Evolutionary conservation across 2,329 filamentous ascomycete genomes (phyloP), one percentile per base, ranked within the genome.

Genomic region (Scytalidium sp.): DNA sequence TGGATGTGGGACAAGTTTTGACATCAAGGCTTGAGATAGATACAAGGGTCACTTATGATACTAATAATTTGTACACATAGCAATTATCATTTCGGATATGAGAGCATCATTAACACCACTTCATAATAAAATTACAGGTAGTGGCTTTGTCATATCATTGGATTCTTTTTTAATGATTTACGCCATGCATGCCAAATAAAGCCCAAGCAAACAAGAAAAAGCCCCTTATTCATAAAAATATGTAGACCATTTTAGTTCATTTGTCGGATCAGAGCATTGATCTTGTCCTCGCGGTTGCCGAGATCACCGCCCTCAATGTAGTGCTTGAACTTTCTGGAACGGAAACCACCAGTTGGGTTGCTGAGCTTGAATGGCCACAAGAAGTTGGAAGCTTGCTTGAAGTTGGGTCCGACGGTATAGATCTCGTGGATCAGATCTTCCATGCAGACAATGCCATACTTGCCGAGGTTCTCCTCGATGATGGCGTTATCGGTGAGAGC

Each of bases 361-460:
- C 85, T 91, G 64, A 99, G 88, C 88, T 99, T 97, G 87, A 99
- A 99, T 71, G 94, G 94, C 94, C 94, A 99, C 64, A 97, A 80
- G 86, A 97, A 97, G 88, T 97, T 99, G 80, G 87, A 84, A 68
- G 90, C 91, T 81, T 97, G 92, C 87, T 97, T 97, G 88, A 94
- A 95, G 87, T 97, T 97, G 81, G 93, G 93, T 72, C 94, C 93
- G 63, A 97, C 94, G 53, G 92, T 96, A 84, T 85, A 93, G 80
- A 96, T 96, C 84, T 99, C 94, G 83, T 99, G 94, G 76, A 99
- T 92, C 64, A 99, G 80, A 79, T 99, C 94, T 81, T 99, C 94
- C 75, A 97, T 90, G 73, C 94, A 99, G 81, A 99, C 90, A 69
- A 99, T 97, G 75, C 92, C 94, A 80, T 91, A 96, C 83, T 97